phyloP scores from a whole-genome alignment of 768 basidiomycete species.

The Cyathus striatus region DNA sequence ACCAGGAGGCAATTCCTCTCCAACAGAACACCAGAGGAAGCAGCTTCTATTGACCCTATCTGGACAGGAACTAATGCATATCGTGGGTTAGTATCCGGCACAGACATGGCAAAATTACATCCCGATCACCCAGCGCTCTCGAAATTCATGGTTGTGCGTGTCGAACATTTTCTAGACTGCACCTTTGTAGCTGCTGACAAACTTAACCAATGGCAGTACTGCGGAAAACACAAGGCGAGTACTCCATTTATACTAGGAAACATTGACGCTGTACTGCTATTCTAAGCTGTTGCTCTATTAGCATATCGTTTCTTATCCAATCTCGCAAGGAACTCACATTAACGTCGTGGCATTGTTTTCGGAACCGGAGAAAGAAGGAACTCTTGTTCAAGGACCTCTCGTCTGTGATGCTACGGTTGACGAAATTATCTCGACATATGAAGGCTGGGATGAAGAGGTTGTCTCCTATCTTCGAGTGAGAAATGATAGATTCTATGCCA shows the following conservation, averaged over 20 bases:
- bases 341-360: constrained; percentile 27
- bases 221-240: constrained; percentile 24
- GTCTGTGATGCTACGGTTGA: constrained; percentile 20
- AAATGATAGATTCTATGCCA: background rate
- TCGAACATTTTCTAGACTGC: background rate
- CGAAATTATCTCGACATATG: constrained; percentile 23
- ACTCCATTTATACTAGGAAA: background rate
- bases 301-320: constrained; percentile 35
- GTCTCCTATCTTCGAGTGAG: constrained; percentile 20
- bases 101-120: constrained; percentile 16
- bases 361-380: constrained; percentile 21
- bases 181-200: background rate
- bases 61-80: constrained; percentile 39
- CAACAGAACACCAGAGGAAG: constrained; percentile 3
- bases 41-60: constrained; percentile 19
- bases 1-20: constrained; percentile 19
- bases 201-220: constrained; percentile 14
- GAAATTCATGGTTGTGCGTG: constrained; percentile 15
- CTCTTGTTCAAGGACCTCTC: constrained; percentile 24
- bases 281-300: constrained; percentile 12
- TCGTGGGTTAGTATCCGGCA: constrained; percentile 27
- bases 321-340: constrained; percentile 26
- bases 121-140: constrained; percentile 16
- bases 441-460: constrained; percentile 32
- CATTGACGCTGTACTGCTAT: constrained; percentile 7